Evolutionary conservation across 345 rosid genomes (phyloP).

Genomic region (Lumnitzera racemosa): DNA sequence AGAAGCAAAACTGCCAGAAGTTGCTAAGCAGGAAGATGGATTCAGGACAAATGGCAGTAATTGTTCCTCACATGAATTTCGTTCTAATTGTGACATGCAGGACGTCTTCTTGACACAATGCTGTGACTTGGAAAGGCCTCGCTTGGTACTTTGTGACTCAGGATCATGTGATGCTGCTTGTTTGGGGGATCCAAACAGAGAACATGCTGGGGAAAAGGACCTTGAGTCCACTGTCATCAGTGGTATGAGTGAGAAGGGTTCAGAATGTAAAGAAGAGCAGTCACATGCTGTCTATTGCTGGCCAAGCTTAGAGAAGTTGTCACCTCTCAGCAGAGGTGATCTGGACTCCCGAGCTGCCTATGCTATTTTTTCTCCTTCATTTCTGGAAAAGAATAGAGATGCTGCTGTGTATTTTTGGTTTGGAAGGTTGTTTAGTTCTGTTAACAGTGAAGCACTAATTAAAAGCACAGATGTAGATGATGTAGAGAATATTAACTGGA

Average conservation of each 20-base stretch:
- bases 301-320: constrained; percentile 68
- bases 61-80: constrained; percentile 31
- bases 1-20: constrained; percentile 16
- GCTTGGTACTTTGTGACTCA: constrained; percentile 15
- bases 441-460: constrained; percentile 36
- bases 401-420: constrained; percentile 73
- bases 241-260: constrained; percentile 16
- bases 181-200: constrained; percentile 18
- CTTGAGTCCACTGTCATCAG: constrained; percentile 10
- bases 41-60: constrained; percentile 15
- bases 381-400: constrained; percentile 30
- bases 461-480: constrained; percentile 24
- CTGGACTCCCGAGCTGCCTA: constrained; percentile 62
- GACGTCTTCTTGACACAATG: constrained; percentile 20
- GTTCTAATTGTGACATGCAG: constrained; percentile 35
- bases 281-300: constrained; percentile 47
- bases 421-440: constrained; percentile 52
- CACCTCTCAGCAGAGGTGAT: constrained; percentile 28
- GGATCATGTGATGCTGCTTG: constrained; percentile 25
- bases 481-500: constrained; percentile 48
- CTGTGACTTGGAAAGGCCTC: constrained; percentile 26
- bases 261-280: constrained; percentile 15
- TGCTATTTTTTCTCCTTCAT: constrained; percentile 35
- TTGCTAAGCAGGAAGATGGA: constrained; percentile 23
- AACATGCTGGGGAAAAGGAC: constrained; percentile 14